Evolutionary conservation across 345 rosid species (phyloP).

Genomic region (Clarkia xantiana): DNA sequence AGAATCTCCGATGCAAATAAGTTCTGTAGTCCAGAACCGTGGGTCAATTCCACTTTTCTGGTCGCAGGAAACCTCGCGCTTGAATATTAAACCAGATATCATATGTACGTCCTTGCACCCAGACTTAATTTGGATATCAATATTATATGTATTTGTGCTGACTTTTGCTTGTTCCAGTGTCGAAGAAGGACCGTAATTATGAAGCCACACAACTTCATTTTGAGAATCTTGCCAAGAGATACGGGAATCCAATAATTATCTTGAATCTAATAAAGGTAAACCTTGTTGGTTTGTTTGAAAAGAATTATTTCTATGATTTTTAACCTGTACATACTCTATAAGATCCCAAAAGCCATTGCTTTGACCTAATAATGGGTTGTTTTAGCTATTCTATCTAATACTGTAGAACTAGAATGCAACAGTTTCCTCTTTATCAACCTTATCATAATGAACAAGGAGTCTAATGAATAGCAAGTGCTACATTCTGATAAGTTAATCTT

Average conservation of each 20-base stretch:
- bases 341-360: no score
- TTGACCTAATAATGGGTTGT: no score
- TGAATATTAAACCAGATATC: constrained; percentile 93
- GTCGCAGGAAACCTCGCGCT: constrained; percentile 97
- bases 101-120: constrained; percentile 45
- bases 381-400: no score
- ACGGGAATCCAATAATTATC: constrained; percentile 89
- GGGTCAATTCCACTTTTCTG: constrained; percentile 98
- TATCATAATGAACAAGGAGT: no score
- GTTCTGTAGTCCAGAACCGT: constrained; percentile 91
- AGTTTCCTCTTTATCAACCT: no score
- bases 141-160: constrained; percentile 5
- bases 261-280: constrained; percentile 84
- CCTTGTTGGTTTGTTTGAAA: constrained; percentile 4
- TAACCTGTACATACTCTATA: no score
- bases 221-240: constrained; percentile 76
- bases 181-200: constrained; percentile 74
- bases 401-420: no score
- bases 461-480: no score
- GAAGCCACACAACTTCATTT: constrained; percentile 92
- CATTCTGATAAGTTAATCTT: no score
- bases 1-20: constrained; percentile 61
- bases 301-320: no score
- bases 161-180: constrained; percentile 37
- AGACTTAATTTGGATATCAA: constrained; percentile 5